phyloP scores from a whole-genome alignment of 1,284 basidiomycete species.

The Papiliotrema terrestris region DNA sequence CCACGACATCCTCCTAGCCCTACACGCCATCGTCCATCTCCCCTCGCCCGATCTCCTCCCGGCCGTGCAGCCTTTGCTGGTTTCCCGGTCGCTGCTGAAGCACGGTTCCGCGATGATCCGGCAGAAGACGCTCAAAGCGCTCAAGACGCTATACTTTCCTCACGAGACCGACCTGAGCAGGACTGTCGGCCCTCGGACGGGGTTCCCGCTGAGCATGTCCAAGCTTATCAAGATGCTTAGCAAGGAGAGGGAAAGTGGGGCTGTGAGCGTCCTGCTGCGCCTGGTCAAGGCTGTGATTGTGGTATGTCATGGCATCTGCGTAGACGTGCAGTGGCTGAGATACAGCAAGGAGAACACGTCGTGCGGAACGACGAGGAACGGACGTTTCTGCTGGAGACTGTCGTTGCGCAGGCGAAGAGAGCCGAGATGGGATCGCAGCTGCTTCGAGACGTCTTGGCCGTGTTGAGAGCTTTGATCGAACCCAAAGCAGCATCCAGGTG shows the following conservation, averaged over 20 bases:
- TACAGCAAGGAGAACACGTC: conserved; percentile 11
- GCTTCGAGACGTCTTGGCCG: background rate
- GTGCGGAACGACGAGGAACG: conserved; percentile 14
- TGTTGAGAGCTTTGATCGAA: background rate
- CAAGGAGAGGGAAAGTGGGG: conserved; percentile 19
- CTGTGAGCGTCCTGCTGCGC: conserved; percentile 7
- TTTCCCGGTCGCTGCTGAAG: conserved; percentile 21
- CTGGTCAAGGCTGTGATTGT: conserved; percentile 10
- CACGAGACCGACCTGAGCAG: background rate
- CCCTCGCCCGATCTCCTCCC: conserved; percentile 39
- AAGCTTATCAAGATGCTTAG: conserved; percentile 21
- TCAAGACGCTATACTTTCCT: conserved; percentile 18
- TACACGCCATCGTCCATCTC: conserved; percentile 33
- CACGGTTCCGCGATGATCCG: conserved; percentile 28
- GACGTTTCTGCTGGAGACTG: conserved; percentile 16
- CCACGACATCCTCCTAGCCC: conserved; percentile 32
- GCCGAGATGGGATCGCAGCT: conserved; percentile 5
- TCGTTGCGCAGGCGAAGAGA: conserved; percentile 9
- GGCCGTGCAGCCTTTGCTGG: conserved; percentile 36
- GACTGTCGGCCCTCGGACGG: conserved; percentile 1
- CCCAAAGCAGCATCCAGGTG: background rate
- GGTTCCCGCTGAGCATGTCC: conserved; percentile 26
- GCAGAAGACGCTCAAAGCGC: conserved; percentile 27
- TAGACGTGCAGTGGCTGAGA: background rate
- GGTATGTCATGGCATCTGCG: conserved; percentile 15